Conservation (phyloP, 441 rosid genomes). For the Croton laevigatus region DNA sequence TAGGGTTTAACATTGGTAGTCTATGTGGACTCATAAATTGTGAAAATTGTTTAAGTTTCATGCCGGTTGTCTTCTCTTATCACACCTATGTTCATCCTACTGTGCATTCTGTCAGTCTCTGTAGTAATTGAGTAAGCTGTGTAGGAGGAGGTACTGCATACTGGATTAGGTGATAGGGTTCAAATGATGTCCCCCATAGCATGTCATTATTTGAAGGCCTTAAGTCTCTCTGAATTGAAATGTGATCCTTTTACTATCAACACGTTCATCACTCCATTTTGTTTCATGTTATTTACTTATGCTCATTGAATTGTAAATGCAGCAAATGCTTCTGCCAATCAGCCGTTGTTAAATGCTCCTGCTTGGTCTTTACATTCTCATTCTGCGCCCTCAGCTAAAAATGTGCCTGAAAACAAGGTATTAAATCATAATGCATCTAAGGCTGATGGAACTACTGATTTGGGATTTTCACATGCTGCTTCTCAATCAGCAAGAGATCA, state of each 20-base stretch:
- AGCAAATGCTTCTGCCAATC: conserved; percentile 59
- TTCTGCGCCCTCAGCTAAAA: conserved; percentile 42
- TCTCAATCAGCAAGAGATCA: conserved; percentile 59
- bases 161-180: background rate
- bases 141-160: background rate
- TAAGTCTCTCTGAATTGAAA: background rate
- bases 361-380: conserved; percentile 71
- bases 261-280: background rate
- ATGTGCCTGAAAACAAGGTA: conserved; percentile 49
- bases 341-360: conserved; percentile 47
- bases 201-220: background rate
- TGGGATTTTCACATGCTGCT: conserved; percentile 29
- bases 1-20: background rate
- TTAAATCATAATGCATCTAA: conserved; percentile 43
- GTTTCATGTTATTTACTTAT: conserved; percentile 6
- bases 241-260: background rate
- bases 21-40: background rate
- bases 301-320: conserved; percentile 29
- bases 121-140: background rate
- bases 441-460: conserved; percentile 44
- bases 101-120: background rate
- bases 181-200: background rate
- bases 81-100: background rate
- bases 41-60: background rate
- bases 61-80: background rate